Base-by-base conservation (phyloP, 192 early-diverging fungal genomes). In the Lobosporangium transversale region DNA sequence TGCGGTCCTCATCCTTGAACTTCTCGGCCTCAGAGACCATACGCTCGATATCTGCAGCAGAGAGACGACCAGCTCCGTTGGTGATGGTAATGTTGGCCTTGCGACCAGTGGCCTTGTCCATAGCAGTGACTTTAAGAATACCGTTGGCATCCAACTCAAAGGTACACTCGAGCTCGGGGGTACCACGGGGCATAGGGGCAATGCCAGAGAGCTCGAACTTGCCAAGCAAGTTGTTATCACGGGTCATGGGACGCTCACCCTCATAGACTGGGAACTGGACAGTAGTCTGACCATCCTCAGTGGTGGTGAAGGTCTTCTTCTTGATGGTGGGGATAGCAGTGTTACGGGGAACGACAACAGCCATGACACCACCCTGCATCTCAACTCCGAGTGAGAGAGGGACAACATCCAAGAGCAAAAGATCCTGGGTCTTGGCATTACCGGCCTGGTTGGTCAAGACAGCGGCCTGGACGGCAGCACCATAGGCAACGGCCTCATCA, bases 401-500 rank as follows among this genome's bases (percentile, higher is more conserved):
- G 30, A 90, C 89, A 36, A 94, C 93, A 79, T 94, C 93, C 66
- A 94, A 87, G 45, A 94, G 86, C 51, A 94, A 84, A 56, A 94
- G 81, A 66, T 92, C 89, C 61, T 89, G 85, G 58, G 86, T 85
- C 68, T 85, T 84, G 57, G 84, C 76, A 52, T 84, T 80, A 68
- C 81, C 84, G 49, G 87, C 83, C 48, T 87, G 86, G 79, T 85
- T 86, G 51, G 89, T 89, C 50, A 97, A 86, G 58, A 97, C 85
- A 27, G 89, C 94, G 29, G 88, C 95, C 87, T 96, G 95, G 47
- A 96, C 92, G 49, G 95, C 95, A 59, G 95, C 95, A 80, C 95
- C 95, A 76, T 94, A 93, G 60, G 94, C 95, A 31, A 97, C 94
- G 36, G 94, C 94, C 85, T 98, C 96, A 85, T 98, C 96, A 68